phyloP scores from a whole-genome alignment of 352 stramenopile species.

The Globisporangium mamillatum region DNA sequence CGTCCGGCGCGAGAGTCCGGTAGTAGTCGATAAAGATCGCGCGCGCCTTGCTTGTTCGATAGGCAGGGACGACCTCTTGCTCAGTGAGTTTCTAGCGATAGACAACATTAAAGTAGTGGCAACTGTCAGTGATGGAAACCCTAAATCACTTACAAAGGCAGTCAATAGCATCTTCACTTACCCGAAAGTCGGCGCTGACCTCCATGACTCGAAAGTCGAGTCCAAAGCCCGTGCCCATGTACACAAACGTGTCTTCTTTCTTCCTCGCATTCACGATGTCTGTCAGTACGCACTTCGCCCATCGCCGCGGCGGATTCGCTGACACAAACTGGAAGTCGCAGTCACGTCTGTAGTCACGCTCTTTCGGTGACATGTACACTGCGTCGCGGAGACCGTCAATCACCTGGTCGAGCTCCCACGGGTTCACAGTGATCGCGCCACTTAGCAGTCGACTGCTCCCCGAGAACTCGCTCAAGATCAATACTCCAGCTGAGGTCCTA shows the following conservation, averaged over 20 bases:
- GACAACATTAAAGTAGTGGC: background rate
- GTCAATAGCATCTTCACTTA: conserved; percentile 38
- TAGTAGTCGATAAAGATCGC: conserved; percentile 99
- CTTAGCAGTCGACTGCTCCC: conserved; percentile 93
- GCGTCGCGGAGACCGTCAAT: conserved; percentile 68
- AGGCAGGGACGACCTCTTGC: conserved; percentile 55
- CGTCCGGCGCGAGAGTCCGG: conserved; percentile 94
- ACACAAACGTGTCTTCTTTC: conserved; percentile 76
- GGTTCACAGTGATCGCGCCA: conserved; percentile 96
- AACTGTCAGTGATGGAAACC: background rate
- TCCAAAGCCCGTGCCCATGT: conserved; percentile 93
- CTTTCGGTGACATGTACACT: conserved; percentile 69
- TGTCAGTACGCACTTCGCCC: conserved; percentile 68
- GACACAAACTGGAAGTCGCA: conserved; percentile 79
- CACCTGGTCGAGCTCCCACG: conserved; percentile 92
- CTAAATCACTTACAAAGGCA: background rate
- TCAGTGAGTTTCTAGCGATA: conserved; percentile 59
- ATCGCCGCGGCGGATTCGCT: conserved; percentile 61
- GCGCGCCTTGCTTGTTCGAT: conserved; percentile 68
- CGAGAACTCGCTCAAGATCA: conserved; percentile 98
- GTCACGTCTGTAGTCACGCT: conserved; percentile 68
- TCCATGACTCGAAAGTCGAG: conserved; percentile 96
- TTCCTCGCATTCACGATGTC: conserved; percentile 79
- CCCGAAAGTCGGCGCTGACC: conserved; percentile 91
- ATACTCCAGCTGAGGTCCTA: conserved; percentile 72